phyloP scores from a whole-genome alignment of 495 filamentous ascomycete species.

The Neurospora sp. region DNA sequence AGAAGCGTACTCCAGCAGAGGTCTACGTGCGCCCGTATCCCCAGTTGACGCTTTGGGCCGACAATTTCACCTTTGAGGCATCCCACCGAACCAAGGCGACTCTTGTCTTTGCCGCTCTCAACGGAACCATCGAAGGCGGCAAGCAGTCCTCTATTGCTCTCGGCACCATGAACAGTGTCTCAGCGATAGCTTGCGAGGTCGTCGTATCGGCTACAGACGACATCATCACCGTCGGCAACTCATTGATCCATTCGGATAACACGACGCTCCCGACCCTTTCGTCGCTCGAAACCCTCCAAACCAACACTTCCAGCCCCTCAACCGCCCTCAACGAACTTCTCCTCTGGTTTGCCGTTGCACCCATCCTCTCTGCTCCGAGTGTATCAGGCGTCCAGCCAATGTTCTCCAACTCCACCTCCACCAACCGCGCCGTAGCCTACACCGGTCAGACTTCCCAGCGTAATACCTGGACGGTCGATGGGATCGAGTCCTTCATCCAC shows the following conservation, averaged over 20 bases:
- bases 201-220: conserved; percentile 12
- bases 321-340: conserved; percentile 20
- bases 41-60: conserved; percentile 15
- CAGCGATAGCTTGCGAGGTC: conserved; percentile 16
- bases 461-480: conserved; percentile 18
- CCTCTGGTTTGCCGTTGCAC: conserved; percentile 22
- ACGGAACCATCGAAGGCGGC: conserved; percentile 21
- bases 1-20: conserved; percentile 11
- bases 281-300: conserved; percentile 7
- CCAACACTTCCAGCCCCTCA: background rate
- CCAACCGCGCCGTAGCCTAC: conserved; percentile 10
- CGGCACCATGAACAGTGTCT: conserved; percentile 10
- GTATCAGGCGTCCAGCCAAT: conserved; percentile 20
- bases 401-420: conserved; percentile 17
- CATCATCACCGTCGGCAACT: conserved; percentile 8
- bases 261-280: conserved; percentile 10
- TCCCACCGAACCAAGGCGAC: conserved; percentile 12
- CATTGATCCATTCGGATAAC: background rate
- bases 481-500: conserved; percentile 15
- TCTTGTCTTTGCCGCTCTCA: conserved; percentile 21
- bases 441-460: conserved; percentile 1
- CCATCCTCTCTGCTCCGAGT: conserved; percentile 11
- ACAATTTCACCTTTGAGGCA: conserved; percentile 15
- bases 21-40: conserved; percentile 14
- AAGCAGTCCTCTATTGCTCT: background rate